Percentiles rank a stretch among this genome's conserved stretches.
phyloP scores from a whole-genome alignment of 768 basidiomycete species.

The Phaeotremella fagi region DNA sequence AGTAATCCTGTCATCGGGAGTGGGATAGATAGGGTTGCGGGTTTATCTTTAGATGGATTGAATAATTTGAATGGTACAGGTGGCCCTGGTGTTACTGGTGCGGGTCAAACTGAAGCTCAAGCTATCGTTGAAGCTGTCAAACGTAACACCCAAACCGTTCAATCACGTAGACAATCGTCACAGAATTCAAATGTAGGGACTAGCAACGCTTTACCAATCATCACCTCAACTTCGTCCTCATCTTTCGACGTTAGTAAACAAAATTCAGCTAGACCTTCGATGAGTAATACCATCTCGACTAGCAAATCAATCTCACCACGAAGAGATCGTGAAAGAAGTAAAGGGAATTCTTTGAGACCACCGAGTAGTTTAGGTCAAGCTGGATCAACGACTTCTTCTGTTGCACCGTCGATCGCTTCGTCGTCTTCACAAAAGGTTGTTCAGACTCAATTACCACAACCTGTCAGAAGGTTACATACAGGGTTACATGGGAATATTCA shows the following conservation, averaged over 20 bases:
- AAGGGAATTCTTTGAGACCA: background rate
- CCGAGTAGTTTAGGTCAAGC: background rate
- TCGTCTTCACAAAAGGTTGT: background rate
- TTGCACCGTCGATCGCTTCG: background rate
- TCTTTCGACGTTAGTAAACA: background rate
- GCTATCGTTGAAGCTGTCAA: conserved; percentile 33
- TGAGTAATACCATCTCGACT: background rate
- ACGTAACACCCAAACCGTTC: background rate
- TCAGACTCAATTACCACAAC: background rate
- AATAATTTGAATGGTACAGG: conserved; percentile 19
- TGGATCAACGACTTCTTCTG: background rate
- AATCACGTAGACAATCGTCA: conserved; percentile 3
- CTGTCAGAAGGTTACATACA: no score
- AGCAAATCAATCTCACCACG: background rate
- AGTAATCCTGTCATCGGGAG: background rate
- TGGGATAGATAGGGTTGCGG: no score
- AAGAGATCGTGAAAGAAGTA: background rate
- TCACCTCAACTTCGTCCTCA: background rate
- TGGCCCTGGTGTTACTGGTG: background rate
- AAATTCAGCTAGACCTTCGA: background rate
- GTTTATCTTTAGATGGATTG: no score
- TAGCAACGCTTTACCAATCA: background rate
- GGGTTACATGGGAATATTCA: background rate
- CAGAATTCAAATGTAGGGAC: no score
- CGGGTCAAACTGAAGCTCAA: conserved; percentile 35